phyloP scores from a whole-genome alignment of 805 yeast species.

The Cyberlindnera americana region DNA sequence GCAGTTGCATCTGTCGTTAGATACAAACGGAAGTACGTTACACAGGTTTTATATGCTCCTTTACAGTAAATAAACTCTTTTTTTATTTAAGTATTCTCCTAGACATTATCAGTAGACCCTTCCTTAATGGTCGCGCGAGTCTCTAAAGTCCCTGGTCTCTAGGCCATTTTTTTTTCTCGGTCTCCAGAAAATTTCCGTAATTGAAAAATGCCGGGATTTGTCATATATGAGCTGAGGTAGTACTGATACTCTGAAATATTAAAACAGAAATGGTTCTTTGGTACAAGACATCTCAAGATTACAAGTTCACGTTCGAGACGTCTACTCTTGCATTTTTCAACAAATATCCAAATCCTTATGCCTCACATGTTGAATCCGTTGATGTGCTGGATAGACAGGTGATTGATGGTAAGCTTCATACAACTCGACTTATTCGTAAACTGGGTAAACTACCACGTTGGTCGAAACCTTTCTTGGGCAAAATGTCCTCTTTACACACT shows the following conservation, averaged over 20 bases:
- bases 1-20: slow-evolving; percentile 92
- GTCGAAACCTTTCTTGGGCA: slow-evolving; percentile 71
- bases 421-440: slow-evolving; percentile 73
- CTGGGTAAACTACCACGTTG: slow-evolving; percentile 78
- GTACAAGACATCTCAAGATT: slow-evolving; percentile 53
- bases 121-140: too few relatives aligned
- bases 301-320: slow-evolving; percentile 62
- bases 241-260: too few relatives aligned
- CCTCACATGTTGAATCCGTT: slow-evolving; percentile 77
- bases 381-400: slow-evolving; percentile 68
- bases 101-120: too few relatives aligned
- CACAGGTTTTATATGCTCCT: slow-evolving; percentile 91
- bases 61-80: neutral
- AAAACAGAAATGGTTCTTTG: slow-evolving; percentile 54
- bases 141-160: too few relatives aligned
- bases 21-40: slow-evolving; percentile 83
- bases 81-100: too few relatives aligned
- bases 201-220: too few relatives aligned
- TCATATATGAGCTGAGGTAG: too few relatives aligned
- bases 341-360: slow-evolving; percentile 72
- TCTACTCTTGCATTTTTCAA: slow-evolving; percentile 75
- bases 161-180: too few relatives aligned
- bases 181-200: too few relatives aligned
- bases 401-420: slow-evolving; percentile 64
- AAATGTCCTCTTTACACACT: slow-evolving; percentile 48